phyloP scores from a whole-genome alignment of 2,329 filamentous ascomycete species.

The Fusarium caatingaense region DNA sequence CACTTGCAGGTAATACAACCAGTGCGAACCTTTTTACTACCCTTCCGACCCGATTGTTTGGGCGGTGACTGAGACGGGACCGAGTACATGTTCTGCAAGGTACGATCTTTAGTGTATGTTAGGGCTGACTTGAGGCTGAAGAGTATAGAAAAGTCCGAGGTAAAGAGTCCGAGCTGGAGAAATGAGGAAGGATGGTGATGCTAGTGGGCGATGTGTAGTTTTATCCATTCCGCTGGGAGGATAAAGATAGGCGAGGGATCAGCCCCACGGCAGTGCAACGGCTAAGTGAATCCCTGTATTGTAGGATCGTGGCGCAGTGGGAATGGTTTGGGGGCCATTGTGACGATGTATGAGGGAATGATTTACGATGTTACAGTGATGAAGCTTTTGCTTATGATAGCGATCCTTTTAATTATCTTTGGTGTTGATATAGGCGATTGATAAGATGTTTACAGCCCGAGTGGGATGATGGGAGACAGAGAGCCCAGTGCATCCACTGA shows the following conservation, averaged over 20 bases:
- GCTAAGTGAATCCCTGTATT: neutral
- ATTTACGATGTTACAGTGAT: neutral
- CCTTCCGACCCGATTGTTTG: conserved; percentile 52
- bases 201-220: conserved; percentile 8
- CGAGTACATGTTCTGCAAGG: conserved; percentile 16
- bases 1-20: conserved; percentile 68
- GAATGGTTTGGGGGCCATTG: neutral
- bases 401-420: neutral
- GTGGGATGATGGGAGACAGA: too few species aligned
- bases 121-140: neutral
- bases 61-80: conserved; percentile 10
- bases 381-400: neutral
- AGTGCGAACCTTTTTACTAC: conserved; percentile 59
- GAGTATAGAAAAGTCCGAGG: conserved; percentile 2
- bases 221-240: conserved; percentile 20
- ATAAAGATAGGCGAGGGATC: neutral
- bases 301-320: neutral
- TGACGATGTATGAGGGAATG: neutral
- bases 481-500: neutral
- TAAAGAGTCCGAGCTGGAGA: neutral
- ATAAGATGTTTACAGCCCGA: neutral
- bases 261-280: neutral
- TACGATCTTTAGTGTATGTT: neutral
- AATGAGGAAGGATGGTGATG: conserved; percentile 19
- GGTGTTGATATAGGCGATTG: neutral